phyloP scores from a whole-genome alignment of 208 protist genomes.

The Crithidia acanthocephali region DNA sequence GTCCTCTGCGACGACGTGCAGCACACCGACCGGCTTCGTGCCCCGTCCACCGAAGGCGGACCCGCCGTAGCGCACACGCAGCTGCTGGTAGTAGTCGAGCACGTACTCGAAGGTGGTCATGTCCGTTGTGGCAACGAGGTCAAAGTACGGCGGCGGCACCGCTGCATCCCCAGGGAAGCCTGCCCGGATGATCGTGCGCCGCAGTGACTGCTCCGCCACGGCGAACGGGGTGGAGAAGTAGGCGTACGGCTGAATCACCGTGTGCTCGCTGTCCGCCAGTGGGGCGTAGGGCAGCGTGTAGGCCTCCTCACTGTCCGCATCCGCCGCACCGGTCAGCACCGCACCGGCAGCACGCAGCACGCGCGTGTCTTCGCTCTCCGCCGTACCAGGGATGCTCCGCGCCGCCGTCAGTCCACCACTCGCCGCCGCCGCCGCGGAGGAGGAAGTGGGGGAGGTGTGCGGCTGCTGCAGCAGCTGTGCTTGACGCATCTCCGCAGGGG shows the following conservation, averaged over 20 bases:
- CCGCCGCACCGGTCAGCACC: slow-evolving; percentile 7
- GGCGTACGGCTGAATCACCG: slow-evolving; percentile 38
- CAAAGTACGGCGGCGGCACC: slow-evolving; percentile 55
- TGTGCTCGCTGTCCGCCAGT: neutral
- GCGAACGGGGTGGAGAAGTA: slow-evolving; percentile 55
- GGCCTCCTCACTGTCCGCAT: neutral
- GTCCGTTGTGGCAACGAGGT: slow-evolving; percentile 76
- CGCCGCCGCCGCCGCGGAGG: neutral
- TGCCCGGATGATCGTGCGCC: slow-evolving; percentile 3
- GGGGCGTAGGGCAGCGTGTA: slow-evolving; percentile 5
- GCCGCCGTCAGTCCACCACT: neutral
- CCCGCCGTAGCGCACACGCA: slow-evolving; percentile 27
- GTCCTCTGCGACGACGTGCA: slow-evolving; percentile 62
- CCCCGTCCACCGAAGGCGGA: slow-evolving; percentile 7
- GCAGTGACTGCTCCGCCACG: slow-evolving; percentile 40
- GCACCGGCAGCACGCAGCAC: slow-evolving; percentile 24
- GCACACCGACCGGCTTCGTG: slow-evolving; percentile 40
- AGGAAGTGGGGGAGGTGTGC: neutral
- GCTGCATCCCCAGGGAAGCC: neutral
- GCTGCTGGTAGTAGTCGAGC: slow-evolving; percentile 66
- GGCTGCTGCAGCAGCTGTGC: slow-evolving; percentile 15
- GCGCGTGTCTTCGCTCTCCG: slow-evolving; percentile 27
- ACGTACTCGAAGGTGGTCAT: slow-evolving; percentile 74
- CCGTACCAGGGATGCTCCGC: neutral
- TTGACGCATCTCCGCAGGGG: slow-evolving; percentile 11